phyloP scores from a whole-genome alignment of 2,329 filamentous ascomycete species.

The Dryadomyces sulphureus region DNA sequence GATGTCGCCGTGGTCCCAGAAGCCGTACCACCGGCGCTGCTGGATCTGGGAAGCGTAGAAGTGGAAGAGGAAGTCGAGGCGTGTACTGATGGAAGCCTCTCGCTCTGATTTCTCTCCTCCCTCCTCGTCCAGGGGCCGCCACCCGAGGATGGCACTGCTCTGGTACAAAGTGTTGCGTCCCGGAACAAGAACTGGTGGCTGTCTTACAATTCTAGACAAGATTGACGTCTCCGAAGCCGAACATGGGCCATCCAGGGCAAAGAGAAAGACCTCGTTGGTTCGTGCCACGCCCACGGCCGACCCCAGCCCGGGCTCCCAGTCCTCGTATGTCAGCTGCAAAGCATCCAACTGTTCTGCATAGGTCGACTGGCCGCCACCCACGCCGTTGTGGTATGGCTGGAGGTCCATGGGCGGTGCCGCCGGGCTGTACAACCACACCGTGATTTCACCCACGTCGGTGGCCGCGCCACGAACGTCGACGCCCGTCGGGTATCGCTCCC shows the following conservation, averaged over 20 bases:
- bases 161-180: too few species aligned
- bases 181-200: too few species aligned
- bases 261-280: constrained; percentile 41
- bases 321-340: constrained; percentile 48
- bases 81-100: constrained; percentile 34
- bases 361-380: constrained; percentile 37
- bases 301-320: constrained; percentile 39
- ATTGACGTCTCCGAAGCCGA: constrained; percentile 12
- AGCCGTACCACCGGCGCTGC: constrained; percentile 47
- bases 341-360: constrained; percentile 45
- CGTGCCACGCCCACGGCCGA: constrained; percentile 42
- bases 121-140: too few species aligned
- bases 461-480: constrained; percentile 39
- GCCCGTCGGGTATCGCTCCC: constrained; percentile 46
- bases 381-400: constrained; percentile 40
- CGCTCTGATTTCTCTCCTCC: too few species aligned
- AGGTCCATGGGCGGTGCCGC: constrained; percentile 39
- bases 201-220: too few species aligned
- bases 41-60: constrained; percentile 42
- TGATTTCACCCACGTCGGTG: constrained; percentile 34
- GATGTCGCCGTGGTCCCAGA: constrained; percentile 47
- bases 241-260: constrained; percentile 37
- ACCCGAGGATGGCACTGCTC: too few species aligned
- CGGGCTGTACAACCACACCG: constrained; percentile 46
- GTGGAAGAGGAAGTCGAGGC: constrained; percentile 39